Evolutionary conservation across 2,329 filamentous ascomycete genomes (phyloP).

Genomic region (Aureobasidium sp.): DNA sequence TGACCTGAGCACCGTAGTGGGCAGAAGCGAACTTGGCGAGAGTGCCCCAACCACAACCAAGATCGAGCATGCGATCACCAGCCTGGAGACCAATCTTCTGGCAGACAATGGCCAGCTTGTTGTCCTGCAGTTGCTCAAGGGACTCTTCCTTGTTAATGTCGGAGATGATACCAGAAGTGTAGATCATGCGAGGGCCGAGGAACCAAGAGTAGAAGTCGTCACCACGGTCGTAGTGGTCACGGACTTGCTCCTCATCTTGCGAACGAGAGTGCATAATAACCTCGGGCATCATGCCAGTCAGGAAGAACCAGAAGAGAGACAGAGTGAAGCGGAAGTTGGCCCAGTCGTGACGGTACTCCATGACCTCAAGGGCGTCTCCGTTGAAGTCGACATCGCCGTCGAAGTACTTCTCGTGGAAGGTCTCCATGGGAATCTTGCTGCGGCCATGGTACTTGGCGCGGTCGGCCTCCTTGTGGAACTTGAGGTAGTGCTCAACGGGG

Average conservation of each 20-base stretch:
- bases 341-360: conserved; percentile 97
- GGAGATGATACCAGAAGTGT: conserved; percentile 90
- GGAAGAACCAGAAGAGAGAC: conserved; percentile 78
- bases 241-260: conserved; percentile 96
- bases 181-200: conserved; percentile 96
- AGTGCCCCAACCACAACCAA: conserved; percentile 97
- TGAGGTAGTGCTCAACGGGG: conserved; percentile 84
- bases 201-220: conserved; percentile 99
- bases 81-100: conserved; percentile 85
- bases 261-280: conserved; percentile 87
- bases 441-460: conserved; percentile 64
- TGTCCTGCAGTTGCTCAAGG: conserved; percentile 93
- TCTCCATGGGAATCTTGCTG: conserved; percentile 82
- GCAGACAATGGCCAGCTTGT: conserved; percentile 91
- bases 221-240: conserved; percentile 94
- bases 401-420: conserved; percentile 98
- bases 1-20: conserved; percentile 80
- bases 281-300: conserved; percentile 82
- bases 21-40: conserved; percentile 86
- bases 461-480: conserved; percentile 61
- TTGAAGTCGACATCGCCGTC: conserved; percentile 93
- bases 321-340: conserved; percentile 87
- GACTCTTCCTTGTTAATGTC: conserved; percentile 82
- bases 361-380: conserved; percentile 76
- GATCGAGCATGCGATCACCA: conserved; percentile 80